Evolutionary conservation across 129 eudicot genomes (phyloP).

Genomic region (Oenanthe sinensis): DNA sequence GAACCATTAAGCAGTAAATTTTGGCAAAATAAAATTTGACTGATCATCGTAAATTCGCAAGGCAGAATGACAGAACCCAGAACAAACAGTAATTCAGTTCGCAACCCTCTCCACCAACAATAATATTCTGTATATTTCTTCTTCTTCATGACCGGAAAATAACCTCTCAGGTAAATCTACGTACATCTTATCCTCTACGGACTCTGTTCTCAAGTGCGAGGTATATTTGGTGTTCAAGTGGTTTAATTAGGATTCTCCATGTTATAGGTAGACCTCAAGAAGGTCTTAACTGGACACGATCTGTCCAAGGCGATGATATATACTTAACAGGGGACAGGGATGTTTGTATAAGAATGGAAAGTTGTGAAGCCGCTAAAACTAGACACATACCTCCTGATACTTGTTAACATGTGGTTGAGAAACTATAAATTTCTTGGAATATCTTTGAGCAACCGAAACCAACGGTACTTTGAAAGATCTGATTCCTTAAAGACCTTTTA

Average conservation of each 20-base stretch:
- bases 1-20: background rate
- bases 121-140: background rate
- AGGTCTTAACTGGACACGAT: background rate
- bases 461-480: conserved; percentile 2
- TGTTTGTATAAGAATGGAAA: background rate
- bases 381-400: conserved; percentile 3
- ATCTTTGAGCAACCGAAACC: background rate
- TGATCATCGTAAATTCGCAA: too few species aligned
- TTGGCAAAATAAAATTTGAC: too few species aligned
- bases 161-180: too few species aligned
- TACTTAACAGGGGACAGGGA: background rate
- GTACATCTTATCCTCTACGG: background rate
- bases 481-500: conserved; percentile 1
- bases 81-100: background rate
- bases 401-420: background rate
- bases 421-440: background rate
- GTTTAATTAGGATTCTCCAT: background rate
- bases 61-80: background rate
- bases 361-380: background rate
- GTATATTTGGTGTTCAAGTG: background rate
- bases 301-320: background rate
- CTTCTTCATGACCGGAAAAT: background rate
- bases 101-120: background rate
- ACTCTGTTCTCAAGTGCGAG: background rate
- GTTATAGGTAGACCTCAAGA: background rate